These are phyloP conservation scores for Lachnellula cervina DNA, from an alignment of 2,329 filamentous ascomycete genomes.

Conservation along the genomic window DNA sequence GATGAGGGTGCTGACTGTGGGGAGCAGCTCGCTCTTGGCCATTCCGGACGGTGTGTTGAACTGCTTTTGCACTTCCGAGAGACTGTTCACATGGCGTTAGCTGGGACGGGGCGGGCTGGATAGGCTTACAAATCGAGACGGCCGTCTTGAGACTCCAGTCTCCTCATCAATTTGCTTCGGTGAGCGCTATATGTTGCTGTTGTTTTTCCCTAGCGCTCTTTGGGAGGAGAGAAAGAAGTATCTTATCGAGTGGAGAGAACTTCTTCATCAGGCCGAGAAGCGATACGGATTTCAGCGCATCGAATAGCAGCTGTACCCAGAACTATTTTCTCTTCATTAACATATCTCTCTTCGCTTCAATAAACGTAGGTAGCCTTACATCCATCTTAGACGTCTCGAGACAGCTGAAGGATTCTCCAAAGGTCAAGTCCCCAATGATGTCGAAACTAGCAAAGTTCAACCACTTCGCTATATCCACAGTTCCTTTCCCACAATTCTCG, in stretches of 20 bases:
- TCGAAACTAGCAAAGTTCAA: slow-evolving; percentile 35
- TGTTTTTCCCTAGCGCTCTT: not conserved
- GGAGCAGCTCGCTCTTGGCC: not conserved
- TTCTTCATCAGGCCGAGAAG: not conserved
- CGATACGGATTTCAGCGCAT: not conserved
- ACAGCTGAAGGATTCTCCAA: slow-evolving; percentile 37
- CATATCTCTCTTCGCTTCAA: not conserved
- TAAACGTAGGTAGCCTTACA: not conserved
- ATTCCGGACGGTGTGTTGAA: not conserved
- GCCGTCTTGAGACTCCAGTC: not conserved
- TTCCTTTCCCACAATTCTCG: slow-evolving; percentile 13
- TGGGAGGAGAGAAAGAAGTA: not conserved
- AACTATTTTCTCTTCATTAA: not conserved
- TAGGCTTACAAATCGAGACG: slow-evolving; percentile 8
- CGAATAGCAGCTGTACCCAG: not conserved
- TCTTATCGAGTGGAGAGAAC: not conserved
- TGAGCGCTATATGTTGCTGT: not conserved
- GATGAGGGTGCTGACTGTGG: not conserved
- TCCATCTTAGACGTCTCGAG: slow-evolving; percentile 18
- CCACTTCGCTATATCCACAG: slow-evolving; percentile 31
- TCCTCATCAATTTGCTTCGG: not conserved
- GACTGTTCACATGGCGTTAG: not conserved
- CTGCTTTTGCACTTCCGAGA: not conserved
- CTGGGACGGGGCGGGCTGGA: not conserved
- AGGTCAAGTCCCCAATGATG: slow-evolving; percentile 39